Conservation (phyloP, 139 green algal genomes). For the Chlorella sorokiniana region DNA sequence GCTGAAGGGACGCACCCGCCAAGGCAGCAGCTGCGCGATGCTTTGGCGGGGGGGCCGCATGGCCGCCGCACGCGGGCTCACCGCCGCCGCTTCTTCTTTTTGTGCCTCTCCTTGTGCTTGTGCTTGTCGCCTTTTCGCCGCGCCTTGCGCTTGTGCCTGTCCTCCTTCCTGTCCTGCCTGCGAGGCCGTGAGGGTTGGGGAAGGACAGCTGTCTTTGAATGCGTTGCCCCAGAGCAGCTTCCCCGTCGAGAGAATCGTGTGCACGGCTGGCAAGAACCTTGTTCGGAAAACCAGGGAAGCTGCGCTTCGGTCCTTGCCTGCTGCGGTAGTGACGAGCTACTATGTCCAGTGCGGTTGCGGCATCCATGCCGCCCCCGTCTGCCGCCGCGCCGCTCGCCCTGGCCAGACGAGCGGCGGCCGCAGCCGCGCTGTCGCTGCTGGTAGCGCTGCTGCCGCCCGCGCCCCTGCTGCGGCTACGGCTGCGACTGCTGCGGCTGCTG, state of each 20-base stretch:
- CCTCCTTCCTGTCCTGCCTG: neutral
- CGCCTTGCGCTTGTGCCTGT: neutral
- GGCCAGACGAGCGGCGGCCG: neutral
- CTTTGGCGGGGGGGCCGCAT: too few species aligned
- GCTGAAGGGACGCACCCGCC: too few species aligned
- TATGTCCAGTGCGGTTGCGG: neutral
- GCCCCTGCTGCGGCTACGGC: neutral
- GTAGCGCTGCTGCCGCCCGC: neutral
- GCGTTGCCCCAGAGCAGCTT: too few species aligned
- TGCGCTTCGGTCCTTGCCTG: too few species aligned
- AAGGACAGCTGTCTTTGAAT: too few species aligned
- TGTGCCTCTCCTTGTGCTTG: neutral
- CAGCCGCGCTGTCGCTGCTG: neutral
- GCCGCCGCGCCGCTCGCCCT: neutral
- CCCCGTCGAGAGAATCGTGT: too few species aligned
- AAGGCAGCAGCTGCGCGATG: too few species aligned
- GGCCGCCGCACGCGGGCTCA: neutral
- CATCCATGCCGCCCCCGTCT: constrained; percentile 2
- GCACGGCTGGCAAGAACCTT: too few species aligned
- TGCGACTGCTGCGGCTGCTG: neutral
- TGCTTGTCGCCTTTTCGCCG: neutral
- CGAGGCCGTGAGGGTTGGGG: too few species aligned
- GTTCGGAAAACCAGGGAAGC: too few species aligned
- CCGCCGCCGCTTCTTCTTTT: constrained; percentile 15
- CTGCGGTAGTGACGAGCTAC: constrained; percentile 12